Evolutionary conservation across 78 protist species (phyloP).

Genomic region (Neovahlkampfia damariscottae): DNA sequence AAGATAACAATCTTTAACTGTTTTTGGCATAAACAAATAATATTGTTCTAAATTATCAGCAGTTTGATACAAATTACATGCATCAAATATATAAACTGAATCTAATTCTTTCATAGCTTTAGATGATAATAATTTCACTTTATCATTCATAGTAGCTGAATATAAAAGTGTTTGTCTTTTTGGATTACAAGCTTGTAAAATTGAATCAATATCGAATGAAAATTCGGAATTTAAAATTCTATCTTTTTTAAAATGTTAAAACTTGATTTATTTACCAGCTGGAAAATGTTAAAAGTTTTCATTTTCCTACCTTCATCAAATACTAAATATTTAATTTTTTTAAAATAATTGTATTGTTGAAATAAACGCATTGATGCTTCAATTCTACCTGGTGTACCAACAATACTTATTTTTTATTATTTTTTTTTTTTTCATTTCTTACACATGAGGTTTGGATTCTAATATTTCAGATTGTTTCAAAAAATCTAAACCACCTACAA

Average conservation of each 20-base stretch:
- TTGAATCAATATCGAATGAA: not conserved
- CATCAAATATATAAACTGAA: slow-evolving; percentile 68
- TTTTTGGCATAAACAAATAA: slow-evolving; percentile 79
- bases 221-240: not conserved
- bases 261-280: too few relatives aligned
- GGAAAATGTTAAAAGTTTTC: too few relatives aligned
- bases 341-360: not conserved
- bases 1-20: slow-evolving; percentile 70
- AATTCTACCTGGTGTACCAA: slow-evolving; percentile 95
- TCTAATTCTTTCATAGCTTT: slow-evolving; percentile 58
- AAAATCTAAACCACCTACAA: slow-evolving; percentile 76
- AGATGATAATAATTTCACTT: slow-evolving; percentile 68
- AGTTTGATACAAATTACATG: slow-evolving; percentile 51
- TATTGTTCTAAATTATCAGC: slow-evolving; percentile 67
- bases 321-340: not conserved
- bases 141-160: slow-evolving; percentile 47
- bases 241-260: too few relatives aligned
- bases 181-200: not conserved
- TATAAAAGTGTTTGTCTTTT: slow-evolving; percentile 50
- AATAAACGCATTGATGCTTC: slow-evolving; percentile 4
- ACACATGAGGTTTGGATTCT: slow-evolving; percentile 69
- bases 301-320: slow-evolving; percentile 23
- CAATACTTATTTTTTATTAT: too few relatives aligned
- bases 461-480: slow-evolving; percentile 57
- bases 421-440: too few relatives aligned